Evolutionary conservation across 331 rosid genomes (phyloP), one percentile per base, ranked within the genome.

Genomic region (Malus hybrid): DNA sequence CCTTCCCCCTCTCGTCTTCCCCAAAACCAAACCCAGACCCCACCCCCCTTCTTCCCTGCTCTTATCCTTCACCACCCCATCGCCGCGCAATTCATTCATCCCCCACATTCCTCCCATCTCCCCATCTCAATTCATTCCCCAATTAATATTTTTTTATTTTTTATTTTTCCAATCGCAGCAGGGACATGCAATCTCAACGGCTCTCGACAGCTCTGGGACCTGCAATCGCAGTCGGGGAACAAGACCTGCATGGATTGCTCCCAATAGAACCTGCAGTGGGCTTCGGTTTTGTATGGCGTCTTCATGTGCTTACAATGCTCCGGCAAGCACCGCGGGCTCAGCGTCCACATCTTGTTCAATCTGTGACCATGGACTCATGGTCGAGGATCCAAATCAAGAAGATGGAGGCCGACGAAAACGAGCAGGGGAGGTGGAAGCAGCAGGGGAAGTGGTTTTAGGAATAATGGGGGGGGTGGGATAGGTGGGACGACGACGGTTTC

Each of bases 321-420:
- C 71, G 99, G 99, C 60, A 94, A 92, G 86, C 99, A 94, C 84
- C 97, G 99, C 1, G 97, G 99, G 57, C 97, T 94, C 62, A 96
- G 99, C 54, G 99, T 94, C 7, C 99, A 94, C 79, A 94, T 94
- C 82, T 94, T 97, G 48, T 94, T 94, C 91, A 97, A 90, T 94
- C 99, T 72, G 99, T 94, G 1, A 94, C 99, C 5, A 94, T 94
- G 99, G 99, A 94, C 34, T 88, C 99, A 16, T 94, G 99, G 99
- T 94, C 96, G 52, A 96, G 92, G 65, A 85, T 94, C 79, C 99
- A 94, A 88, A 86, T 94, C 85, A 91, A 92, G 87, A 94, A 94
- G 61, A 92, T 94, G 99, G 99, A 94, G 79, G 83, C 96, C 18
- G 99, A 97, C 3, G 97, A 97, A 2, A 94, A 94, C 75, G 95